phyloP scores from a whole-genome alignment of 805 yeast species.

The Yamadazyma insecticola region DNA sequence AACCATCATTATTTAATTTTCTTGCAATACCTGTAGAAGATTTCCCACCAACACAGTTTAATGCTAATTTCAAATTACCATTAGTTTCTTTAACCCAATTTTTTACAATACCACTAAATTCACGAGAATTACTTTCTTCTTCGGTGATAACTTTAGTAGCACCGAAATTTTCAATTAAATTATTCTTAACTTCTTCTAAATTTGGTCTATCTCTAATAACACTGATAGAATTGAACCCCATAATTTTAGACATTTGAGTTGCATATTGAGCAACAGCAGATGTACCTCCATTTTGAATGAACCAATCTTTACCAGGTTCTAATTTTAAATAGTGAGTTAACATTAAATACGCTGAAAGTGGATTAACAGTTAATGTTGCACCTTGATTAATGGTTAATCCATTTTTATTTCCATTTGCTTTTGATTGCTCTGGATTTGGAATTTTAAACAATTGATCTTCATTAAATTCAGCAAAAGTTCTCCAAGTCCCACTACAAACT shows the following conservation, averaged over 20 bases:
- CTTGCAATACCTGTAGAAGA: conserved; percentile 79
- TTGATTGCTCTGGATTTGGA: conserved; percentile 47
- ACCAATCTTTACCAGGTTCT: conserved; percentile 78
- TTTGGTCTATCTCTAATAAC: conserved; percentile 85
- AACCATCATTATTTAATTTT: conserved; percentile 69
- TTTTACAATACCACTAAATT: conserved; percentile 57
- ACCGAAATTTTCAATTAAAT: conserved; percentile 56
- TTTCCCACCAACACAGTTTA: conserved; percentile 93
- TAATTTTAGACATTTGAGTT: conserved; percentile 73
- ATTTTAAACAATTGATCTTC: conserved; percentile 54
- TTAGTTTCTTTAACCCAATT: conserved; percentile 45
- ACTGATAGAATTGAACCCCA: conserved; percentile 79
- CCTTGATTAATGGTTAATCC: conserved; percentile 52
- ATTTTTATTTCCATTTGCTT: conserved; percentile 25
- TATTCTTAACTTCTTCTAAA: conserved; percentile 52
- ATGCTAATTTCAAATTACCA: conserved; percentile 64
- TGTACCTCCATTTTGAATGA: conserved; percentile 94
- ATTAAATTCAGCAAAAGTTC: conserved; percentile 52
- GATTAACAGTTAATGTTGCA: conserved; percentile 89
- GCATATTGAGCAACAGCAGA: conserved; percentile 94
- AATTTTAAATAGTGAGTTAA: conserved; percentile 63
- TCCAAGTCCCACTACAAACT: conserved; percentile 92
- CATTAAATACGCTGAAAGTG: conserved; percentile 88
- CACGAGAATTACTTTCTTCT: conserved; percentile 68
- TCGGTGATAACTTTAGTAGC: conserved; percentile 91